These are phyloP conservation scores for Trichoderma koningiopsis DNA, from an alignment of 2,329 filamentous ascomycete genomes.

Conservation along the genomic window DNA sequence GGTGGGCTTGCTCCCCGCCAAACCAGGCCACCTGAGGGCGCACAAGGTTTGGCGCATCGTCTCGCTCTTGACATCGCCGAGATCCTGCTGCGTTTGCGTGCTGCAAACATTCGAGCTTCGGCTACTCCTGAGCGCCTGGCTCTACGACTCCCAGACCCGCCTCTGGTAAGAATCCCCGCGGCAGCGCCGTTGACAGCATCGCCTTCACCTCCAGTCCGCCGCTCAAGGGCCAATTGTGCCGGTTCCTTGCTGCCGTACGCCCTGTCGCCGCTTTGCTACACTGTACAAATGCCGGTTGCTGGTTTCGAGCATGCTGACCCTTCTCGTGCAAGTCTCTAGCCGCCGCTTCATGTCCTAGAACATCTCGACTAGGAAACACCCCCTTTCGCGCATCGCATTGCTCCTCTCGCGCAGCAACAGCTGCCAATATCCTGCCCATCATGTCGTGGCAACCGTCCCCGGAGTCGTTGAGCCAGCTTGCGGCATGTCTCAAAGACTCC, in stretches of 20 bases:
- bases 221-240: constrained; percentile 2
- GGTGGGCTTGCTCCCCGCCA: constrained; percentile 27
- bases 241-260: constrained; percentile 20
- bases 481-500: constrained; percentile 87
- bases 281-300: background rate
- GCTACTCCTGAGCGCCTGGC: constrained; percentile 4
- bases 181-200: background rate
- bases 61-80: constrained; percentile 22
- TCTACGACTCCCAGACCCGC: background rate
- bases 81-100: constrained; percentile 14
- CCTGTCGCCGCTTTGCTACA: background rate
- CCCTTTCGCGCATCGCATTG: constrained; percentile 23
- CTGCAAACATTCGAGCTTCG: constrained; percentile 20
- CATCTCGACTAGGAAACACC: background rate
- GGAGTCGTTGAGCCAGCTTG: constrained; percentile 86
- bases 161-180: background rate
- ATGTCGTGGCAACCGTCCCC: constrained; percentile 95
- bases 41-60: constrained; percentile 28
- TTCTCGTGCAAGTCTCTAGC: background rate
- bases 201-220: background rate
- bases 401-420: constrained; percentile 28
- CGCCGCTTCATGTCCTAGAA: constrained; percentile 20
- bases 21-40: constrained; percentile 26
- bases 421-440: constrained; percentile 35
- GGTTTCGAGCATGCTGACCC: constrained; percentile 13